phyloP scores from a whole-genome alignment of 1,284 basidiomycete genomes.

The Veloboletus limbatus region DNA sequence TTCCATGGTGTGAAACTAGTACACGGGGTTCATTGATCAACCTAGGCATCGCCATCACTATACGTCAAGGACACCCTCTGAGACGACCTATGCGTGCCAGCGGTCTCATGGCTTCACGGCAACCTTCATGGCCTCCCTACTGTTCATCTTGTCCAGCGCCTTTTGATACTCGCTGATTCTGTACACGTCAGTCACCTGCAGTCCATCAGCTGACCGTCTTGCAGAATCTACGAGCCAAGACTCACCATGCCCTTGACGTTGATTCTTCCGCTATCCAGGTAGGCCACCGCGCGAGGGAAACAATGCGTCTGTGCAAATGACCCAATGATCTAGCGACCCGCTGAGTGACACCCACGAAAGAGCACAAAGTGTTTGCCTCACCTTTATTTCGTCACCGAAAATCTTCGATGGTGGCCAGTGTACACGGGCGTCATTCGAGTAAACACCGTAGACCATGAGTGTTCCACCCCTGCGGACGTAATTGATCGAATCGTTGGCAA shows the following conservation, averaged over 20 bases:
- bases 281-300: slow-evolving; percentile 82
- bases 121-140: slow-evolving; percentile 63
- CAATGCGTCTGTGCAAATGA: slow-evolving; percentile 83
- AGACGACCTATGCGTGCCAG: no score
- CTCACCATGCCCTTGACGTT: slow-evolving; percentile 76
- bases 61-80: no score
- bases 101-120: slow-evolving; percentile 49
- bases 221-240: not conserved
- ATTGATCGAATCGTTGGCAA: slow-evolving; percentile 76
- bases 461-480: slow-evolving; percentile 77
- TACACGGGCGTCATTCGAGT: slow-evolving; percentile 66
- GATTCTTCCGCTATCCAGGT: slow-evolving; percentile 80
- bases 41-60: no score
- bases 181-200: slow-evolving; percentile 55
- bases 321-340: slow-evolving; percentile 62
- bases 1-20: no score
- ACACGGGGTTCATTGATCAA: no score
- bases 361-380: slow-evolving; percentile 28
- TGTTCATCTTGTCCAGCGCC: slow-evolving; percentile 82
- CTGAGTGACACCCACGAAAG: not conserved
- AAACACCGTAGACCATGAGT: slow-evolving; percentile 69
- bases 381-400: slow-evolving; percentile 79
- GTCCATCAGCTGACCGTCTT: not conserved
- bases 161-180: slow-evolving; percentile 73
- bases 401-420: slow-evolving; percentile 83